Base-by-base conservation (phyloP, 1,284 basidiomycete species). In the Melampsora abietis-canadensis region DNA sequence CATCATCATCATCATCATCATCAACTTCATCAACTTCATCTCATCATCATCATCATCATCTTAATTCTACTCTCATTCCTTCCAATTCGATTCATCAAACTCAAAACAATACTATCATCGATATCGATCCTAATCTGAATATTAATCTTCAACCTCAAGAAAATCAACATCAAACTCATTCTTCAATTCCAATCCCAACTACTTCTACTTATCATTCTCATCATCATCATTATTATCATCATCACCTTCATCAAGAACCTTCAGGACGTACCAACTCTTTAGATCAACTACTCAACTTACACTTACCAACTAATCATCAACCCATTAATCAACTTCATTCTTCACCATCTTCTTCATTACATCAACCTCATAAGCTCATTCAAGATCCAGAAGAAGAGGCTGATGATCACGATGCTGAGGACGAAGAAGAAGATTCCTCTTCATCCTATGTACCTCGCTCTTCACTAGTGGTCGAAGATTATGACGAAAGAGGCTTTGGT, bases 401-500 rank as follows among this genome's bases (percentile, higher is more conserved):
- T 14, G 40, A 44, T 44, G 40, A 44, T 3, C 10, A 44, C 14
- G 51, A 64, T 8, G 19, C 47, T 5, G 66, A 57, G 2, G 51
- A 68, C 2, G 67, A 61, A 6, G 67, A 68, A 46, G 59, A 57
- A 24, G 14, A 24, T 2, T 54, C 51, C 51, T 54, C 51, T 54
- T 54, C 51, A n/a, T 21, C n/a, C 51, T n/a, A n/a, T 21, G 17
- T 27, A 21, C 68, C 60, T 19, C 19, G 47, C 5, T 63, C 27
- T 24, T 72, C 60, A 2, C 31, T 64, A 24, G n/a, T 66, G 12
- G 37, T 65, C 17, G 63, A 66, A 24, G 64, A 65, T 27, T 40
- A 46, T 30, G 70, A 74, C 30, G 70, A 74, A 60, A 31, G 63
- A 17, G 54, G 54, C 15, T 66, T 74, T 44, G 65, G 57, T 47